Evolutionary conservation across 2,329 filamentous ascomycete genomes (phyloP).

Genomic region (Trichoderma arundinaceum): DNA sequence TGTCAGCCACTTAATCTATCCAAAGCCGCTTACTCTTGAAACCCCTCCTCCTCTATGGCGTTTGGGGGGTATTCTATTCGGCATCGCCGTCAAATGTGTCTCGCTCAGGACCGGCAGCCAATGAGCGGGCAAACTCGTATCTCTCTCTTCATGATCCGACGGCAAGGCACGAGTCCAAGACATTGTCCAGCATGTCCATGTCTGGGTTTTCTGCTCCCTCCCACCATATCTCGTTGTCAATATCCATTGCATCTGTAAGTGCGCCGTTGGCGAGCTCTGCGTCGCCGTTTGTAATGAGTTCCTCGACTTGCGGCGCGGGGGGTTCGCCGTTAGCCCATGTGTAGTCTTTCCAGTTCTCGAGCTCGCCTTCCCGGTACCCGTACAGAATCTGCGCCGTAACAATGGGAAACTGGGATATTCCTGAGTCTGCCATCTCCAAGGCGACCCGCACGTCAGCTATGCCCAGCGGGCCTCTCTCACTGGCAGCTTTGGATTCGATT

Average conservation of each 20-base stretch:
- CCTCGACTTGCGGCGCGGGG: slow-evolving; percentile 38
- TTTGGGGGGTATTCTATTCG: slow-evolving; percentile 9
- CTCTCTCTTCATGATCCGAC: slow-evolving; percentile 47
- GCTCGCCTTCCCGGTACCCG: slow-evolving; percentile 75
- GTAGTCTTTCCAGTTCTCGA: slow-evolving; percentile 70
- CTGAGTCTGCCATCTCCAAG: slow-evolving; percentile 75
- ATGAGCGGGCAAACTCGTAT: neutral
- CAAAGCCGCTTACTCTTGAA: slow-evolving; percentile 21
- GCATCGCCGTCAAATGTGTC: slow-evolving; percentile 11
- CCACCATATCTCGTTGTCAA: slow-evolving; percentile 65
- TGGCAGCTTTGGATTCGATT: slow-evolving; percentile 77
- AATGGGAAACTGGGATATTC: slow-evolving; percentile 78
- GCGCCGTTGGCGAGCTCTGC: slow-evolving; percentile 54
- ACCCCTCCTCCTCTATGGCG: slow-evolving; percentile 8
- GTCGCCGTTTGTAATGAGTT: slow-evolving; percentile 46
- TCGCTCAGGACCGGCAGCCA: slow-evolving; percentile 2
- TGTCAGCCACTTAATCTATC: slow-evolving; percentile 31
- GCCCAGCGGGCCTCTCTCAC: slow-evolving; percentile 72
- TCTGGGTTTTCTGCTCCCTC: slow-evolving; percentile 63
- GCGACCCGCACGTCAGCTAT: slow-evolving; percentile 80
- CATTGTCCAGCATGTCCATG: slow-evolving; percentile 57
- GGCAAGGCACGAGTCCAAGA: slow-evolving; percentile 63
- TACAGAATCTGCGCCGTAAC: slow-evolving; percentile 73
- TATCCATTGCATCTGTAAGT: slow-evolving; percentile 62
- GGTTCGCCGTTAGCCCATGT: slow-evolving; percentile 54